These are phyloP conservation scores for Lepidium sativum DNA, from an alignment of 345 rosid species.

Conservation along the genomic window DNA sequence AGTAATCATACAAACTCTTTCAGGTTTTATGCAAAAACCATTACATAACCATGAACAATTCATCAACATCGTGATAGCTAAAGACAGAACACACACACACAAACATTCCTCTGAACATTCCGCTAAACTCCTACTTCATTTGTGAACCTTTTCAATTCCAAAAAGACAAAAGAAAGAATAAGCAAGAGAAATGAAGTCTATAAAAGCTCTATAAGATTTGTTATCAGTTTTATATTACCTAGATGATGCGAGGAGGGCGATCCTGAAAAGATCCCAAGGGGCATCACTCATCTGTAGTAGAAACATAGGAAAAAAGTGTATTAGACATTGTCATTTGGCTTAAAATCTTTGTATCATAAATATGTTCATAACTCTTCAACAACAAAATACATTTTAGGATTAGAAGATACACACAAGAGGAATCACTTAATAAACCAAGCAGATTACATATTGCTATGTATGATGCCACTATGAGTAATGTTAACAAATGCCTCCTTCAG, in stretches of 20 bases:
- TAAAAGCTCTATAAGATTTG: neutral
- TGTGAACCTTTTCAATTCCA: slow-evolving; percentile 17
- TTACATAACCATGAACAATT: slow-evolving; percentile 4
- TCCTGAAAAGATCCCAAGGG: slow-evolving; percentile 1
- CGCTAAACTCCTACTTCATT: slow-evolving; percentile 3
- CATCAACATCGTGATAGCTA: neutral
- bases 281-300: slow-evolving; percentile 18
- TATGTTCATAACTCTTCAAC: neutral
- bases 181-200: neutral
- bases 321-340: neutral
- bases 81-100: slow-evolving; percentile 15
- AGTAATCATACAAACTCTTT: slow-evolving; percentile 1
- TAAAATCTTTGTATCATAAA: neutral
- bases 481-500: neutral
- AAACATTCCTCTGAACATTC: neutral
- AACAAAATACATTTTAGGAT: neutral
- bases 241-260: neutral
- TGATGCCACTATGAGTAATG: neutral
- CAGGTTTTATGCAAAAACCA: slow-evolving; percentile 9
- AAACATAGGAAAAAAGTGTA: neutral
- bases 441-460: neutral
- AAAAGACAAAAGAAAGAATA: neutral
- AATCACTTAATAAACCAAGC: neutral
- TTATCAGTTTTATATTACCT: slow-evolving; percentile 7
- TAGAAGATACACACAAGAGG: neutral